Evolutionary conservation across 2,329 filamentous ascomycete species (phyloP).

Genomic region (Ilyonectria destructans): DNA sequence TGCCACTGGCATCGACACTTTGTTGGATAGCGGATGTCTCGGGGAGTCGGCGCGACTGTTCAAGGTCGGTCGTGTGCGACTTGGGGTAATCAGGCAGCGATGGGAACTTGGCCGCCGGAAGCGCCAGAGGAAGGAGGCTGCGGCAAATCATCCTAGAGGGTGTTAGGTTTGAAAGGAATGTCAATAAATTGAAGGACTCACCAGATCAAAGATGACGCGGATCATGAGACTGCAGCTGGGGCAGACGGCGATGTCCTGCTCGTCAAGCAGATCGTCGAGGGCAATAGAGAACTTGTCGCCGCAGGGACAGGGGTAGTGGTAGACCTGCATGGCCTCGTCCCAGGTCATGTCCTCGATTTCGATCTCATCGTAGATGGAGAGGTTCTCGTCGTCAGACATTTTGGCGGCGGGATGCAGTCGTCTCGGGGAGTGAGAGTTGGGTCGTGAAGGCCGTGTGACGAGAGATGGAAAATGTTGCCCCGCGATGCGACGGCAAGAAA

Average conservation of each 20-base stretch:
- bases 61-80: neutral
- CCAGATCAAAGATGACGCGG: constrained; percentile 90
- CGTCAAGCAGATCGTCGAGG: constrained; percentile 87
- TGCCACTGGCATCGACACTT: no score
- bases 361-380: constrained; percentile 95
- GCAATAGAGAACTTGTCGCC: constrained; percentile 96
- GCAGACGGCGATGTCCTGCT: constrained; percentile 95
- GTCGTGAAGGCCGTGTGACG: constrained; percentile 2
- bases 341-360: constrained; percentile 99
- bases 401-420: constrained; percentile 35
- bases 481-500: constrained; percentile 43
- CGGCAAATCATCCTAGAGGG: constrained; percentile 61
- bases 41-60: neutral
- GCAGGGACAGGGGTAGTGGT: constrained; percentile 97
- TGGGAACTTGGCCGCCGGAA: constrained; percentile 55
- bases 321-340: constrained; percentile 86
- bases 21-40: neutral
- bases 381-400: constrained; percentile 76
- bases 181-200: constrained; percentile 61
- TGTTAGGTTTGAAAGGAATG: constrained; percentile 1
- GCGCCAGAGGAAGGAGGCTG: constrained; percentile 55
- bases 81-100: constrained; percentile 56
- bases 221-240: constrained; percentile 99
- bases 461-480: constrained; percentile 45
- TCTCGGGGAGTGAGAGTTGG: neutral